Conservation (phyloP, 148 eudicot genomes). For the Silene conica region DNA sequence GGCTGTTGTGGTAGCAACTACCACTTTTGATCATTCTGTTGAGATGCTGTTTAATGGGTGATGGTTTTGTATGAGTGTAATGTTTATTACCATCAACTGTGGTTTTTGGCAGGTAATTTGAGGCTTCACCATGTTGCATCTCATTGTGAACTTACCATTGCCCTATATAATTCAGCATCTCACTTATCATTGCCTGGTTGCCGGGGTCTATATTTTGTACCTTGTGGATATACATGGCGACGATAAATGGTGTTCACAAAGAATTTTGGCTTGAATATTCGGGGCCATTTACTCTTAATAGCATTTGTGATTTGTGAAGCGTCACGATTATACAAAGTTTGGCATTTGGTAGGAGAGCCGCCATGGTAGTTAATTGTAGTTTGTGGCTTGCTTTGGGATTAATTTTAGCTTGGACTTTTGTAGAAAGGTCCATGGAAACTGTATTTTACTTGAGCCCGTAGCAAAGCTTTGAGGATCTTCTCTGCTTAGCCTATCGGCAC, state of each 20-base stretch:
- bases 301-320: not conserved
- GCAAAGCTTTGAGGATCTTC: slow-evolving; percentile 16
- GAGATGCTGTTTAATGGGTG: not conserved
- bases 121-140: slow-evolving; percentile 17
- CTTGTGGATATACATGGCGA: not conserved
- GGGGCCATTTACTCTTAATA: slow-evolving; percentile 5
- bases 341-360: slow-evolving; percentile 2
- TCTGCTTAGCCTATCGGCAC: slow-evolving; percentile 8
- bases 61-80: slow-evolving; percentile 7
- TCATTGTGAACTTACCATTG: not conserved
- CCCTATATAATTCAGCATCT: too few relatives aligned
- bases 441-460: not conserved
- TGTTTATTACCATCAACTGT: slow-evolving; percentile 7
- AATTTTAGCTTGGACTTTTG: slow-evolving; percentile 7
- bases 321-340: slow-evolving; percentile 13
- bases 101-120: slow-evolving; percentile 59
- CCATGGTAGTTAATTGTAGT: slow-evolving; percentile 1
- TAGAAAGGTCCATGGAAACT: not conserved
- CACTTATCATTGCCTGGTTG: not conserved
- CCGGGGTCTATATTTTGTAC: not conserved
- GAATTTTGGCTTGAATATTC: not conserved
- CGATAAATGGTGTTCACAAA: not conserved
- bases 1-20: not conserved
- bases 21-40: not conserved
- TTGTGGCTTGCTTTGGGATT: slow-evolving; percentile 3